These are phyloP conservation scores for Globisporangium yorkense DNA, from an alignment of 352 stramenopile species.

Conservation along the genomic window DNA sequence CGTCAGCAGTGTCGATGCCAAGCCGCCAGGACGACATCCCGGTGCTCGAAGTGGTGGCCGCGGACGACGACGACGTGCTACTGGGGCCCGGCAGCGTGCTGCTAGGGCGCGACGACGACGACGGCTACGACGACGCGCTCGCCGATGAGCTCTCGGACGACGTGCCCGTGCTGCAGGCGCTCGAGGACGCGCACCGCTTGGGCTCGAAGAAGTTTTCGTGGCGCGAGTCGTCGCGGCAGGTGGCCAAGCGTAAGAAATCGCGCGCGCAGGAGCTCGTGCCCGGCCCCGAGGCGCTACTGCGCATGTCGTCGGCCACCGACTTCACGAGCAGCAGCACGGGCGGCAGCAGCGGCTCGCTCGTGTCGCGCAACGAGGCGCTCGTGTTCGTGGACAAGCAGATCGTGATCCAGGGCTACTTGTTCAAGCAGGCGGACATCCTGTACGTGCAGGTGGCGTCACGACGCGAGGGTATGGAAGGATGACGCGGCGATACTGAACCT, in stretches of 20 bases:
- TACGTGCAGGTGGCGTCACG: conserved; percentile 9
- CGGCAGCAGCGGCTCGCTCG: conserved; percentile 29
- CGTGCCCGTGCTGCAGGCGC: conserved; percentile 63
- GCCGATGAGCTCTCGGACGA: conserved; percentile 40
- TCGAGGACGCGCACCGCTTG: conserved; percentile 39
- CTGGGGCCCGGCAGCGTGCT: neutral
- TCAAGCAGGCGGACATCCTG: conserved; percentile 59
- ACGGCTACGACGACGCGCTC: conserved; percentile 22
- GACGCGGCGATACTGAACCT: neutral
- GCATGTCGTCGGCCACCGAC: conserved; percentile 45
- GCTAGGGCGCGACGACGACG: conserved; percentile 6
- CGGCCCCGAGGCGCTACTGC: conserved; percentile 39
- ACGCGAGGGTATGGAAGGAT: neutral
- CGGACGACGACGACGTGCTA: conserved; percentile 17
- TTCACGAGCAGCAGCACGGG: conserved; percentile 19
- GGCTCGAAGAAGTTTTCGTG: conserved; percentile 50
- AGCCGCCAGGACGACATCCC: conserved; percentile 52
- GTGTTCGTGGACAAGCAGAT: conserved; percentile 39
- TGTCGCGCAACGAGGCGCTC: conserved; percentile 28
- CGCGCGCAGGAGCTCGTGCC: conserved; percentile 19
- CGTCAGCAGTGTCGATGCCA: conserved; percentile 4
- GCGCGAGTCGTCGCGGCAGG: conserved; percentile 26
- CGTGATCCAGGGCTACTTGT: conserved; percentile 45
- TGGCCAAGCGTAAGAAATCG: conserved; percentile 9
- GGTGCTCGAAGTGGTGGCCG: conserved; percentile 41